Conservation (phyloP, 1,284 basidiomycete species). For the Thecaphora thlaspeos region DNA sequence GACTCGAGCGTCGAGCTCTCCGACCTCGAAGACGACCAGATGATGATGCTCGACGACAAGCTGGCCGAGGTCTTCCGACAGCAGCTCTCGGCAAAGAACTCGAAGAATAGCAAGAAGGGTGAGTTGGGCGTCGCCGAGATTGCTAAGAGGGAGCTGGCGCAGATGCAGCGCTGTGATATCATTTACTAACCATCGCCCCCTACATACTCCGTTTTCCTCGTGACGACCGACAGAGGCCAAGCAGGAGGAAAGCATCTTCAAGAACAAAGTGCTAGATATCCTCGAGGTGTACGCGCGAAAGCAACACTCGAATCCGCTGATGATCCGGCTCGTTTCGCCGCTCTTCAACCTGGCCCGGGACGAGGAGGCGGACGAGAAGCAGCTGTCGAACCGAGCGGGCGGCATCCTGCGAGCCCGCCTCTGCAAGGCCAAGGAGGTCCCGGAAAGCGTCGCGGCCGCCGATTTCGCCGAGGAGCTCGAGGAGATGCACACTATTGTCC, state of each 20-base stretch:
- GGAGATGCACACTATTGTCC: slow-evolving; percentile 73
- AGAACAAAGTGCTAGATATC: slow-evolving; percentile 88
- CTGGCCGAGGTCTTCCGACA: slow-evolving; percentile 81
- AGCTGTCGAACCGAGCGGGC: slow-evolving; percentile 79
- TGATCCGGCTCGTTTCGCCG: slow-evolving; percentile 71
- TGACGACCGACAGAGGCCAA: slow-evolving; percentile 55
- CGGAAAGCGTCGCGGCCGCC: slow-evolving; percentile 62
- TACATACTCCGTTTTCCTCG: no score
- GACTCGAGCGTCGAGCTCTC: slow-evolving; percentile 36
- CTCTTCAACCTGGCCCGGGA: slow-evolving; percentile 67
- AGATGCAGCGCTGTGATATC: no score
- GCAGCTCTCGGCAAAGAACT: slow-evolving; percentile 64
- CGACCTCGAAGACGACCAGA: slow-evolving; percentile 74
- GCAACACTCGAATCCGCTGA: slow-evolving; percentile 67
- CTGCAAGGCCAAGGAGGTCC: slow-evolving; percentile 72
- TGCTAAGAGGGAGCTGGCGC: no score
- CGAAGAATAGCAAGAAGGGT: slow-evolving; percentile 14
- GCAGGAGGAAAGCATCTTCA: slow-evolving; percentile 70
- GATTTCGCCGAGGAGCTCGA: slow-evolving; percentile 64
- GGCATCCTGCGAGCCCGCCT: slow-evolving; percentile 75
- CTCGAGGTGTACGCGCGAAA: slow-evolving; percentile 78
- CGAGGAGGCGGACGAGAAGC: slow-evolving; percentile 65
- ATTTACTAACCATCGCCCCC: no score
- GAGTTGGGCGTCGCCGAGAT: no score
- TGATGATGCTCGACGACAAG: slow-evolving; percentile 93